These are phyloP conservation scores for Quercus dentata DNA, from an alignment of 306 rosid species.

Conservation along the genomic window DNA sequence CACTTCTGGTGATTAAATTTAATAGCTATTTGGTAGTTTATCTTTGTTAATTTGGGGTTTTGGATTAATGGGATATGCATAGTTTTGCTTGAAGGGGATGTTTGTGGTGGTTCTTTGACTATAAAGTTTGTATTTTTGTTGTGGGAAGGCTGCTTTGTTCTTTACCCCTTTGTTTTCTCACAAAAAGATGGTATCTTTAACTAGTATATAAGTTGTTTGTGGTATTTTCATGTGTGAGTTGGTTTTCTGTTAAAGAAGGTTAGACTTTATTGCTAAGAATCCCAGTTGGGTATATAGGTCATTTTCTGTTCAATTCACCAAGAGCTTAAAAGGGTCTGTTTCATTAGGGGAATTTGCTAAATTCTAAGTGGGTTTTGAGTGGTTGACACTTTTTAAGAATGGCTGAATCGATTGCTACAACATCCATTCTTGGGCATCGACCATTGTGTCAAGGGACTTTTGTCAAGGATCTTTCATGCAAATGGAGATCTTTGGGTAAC, in stretches of 20 bases:
- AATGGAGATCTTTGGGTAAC: slow-evolving; percentile 38
- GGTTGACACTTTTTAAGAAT: slow-evolving; percentile 20
- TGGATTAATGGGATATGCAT: slow-evolving; percentile 23
- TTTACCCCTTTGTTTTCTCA: neutral
- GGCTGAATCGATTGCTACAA: slow-evolving; percentile 88
- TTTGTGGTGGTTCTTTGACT: slow-evolving; percentile 21
- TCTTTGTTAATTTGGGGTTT: slow-evolving; percentile 14
- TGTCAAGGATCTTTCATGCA: slow-evolving; percentile 39
- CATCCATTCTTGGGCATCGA: slow-evolving; percentile 66
- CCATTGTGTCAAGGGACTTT: slow-evolving; percentile 54
- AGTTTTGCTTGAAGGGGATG: slow-evolving; percentile 28
- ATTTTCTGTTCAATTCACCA: neutral
- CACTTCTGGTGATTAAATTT: slow-evolving; percentile 12
- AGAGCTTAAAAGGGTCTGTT: slow-evolving; percentile 20
- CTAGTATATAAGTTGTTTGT: neutral
- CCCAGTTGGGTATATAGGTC: slow-evolving; percentile 2
- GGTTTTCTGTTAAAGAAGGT: neutral
- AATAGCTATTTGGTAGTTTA: neutral
- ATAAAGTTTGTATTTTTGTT: slow-evolving; percentile 13
- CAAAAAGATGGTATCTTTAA: neutral
- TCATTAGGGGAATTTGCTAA: neutral
- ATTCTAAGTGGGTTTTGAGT: slow-evolving; percentile 25
- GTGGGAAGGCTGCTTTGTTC: slow-evolving; percentile 3
- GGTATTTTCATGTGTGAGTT: neutral
- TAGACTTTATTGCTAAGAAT: slow-evolving; percentile 6